phyloP scores from a whole-genome alignment of 2,329 filamentous ascomycete species.

The Fusarium gaditjirri region DNA sequence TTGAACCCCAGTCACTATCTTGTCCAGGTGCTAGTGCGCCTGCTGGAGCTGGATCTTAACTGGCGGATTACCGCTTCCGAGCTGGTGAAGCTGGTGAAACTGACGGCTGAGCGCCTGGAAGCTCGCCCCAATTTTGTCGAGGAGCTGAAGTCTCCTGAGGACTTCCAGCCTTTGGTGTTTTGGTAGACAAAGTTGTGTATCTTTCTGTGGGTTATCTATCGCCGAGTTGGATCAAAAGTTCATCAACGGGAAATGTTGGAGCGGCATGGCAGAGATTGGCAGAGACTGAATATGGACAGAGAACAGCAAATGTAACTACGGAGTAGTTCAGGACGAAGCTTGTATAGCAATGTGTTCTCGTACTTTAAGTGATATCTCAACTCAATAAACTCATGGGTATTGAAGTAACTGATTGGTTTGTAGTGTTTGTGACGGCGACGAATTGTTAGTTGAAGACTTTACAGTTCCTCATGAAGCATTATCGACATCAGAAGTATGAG shows the following conservation, averaged over 20 bases:
- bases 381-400: neutral
- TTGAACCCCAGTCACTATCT: constrained; percentile 44
- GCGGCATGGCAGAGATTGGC: neutral
- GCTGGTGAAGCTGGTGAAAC: constrained; percentile 30
- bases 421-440: neutral
- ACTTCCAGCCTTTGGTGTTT: constrained; percentile 43
- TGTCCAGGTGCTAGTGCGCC: constrained; percentile 31
- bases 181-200: constrained; percentile 37
- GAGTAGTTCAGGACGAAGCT: neutral
- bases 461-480: neutral
- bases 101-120: constrained; percentile 11
- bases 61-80: constrained; percentile 35
- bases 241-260: neutral
- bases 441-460: neutral
- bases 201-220: neutral
- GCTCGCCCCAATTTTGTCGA: neutral
- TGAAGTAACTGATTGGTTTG: neutral
- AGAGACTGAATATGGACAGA: neutral
- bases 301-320: neutral
- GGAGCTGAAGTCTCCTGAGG: constrained; percentile 38
- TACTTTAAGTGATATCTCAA: neutral
- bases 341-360: neutral
- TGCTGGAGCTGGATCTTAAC: constrained; percentile 38
- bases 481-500: neutral
- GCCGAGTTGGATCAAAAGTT: neutral